Conservation (phyloP, 2,329 filamentous ascomycete species). For the Ceratocystis papillata region DNA sequence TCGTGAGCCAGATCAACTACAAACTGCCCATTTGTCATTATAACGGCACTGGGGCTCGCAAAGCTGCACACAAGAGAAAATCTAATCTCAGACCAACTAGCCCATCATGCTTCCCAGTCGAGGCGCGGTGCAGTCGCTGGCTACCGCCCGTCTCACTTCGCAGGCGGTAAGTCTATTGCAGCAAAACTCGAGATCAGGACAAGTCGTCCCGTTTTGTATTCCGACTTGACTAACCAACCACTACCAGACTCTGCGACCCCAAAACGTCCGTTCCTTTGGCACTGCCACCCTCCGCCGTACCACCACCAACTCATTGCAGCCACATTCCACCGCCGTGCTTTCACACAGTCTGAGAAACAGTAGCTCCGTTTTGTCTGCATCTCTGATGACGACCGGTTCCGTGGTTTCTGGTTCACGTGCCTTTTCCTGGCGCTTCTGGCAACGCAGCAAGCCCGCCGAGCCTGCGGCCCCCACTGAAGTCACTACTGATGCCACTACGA, state of each 20-base stretch:
- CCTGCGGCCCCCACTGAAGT: constrained; percentile 24
- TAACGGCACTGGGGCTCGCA: too few relatives aligned
- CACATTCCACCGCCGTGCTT: constrained; percentile 15
- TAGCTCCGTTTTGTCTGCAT: constrained; percentile 7
- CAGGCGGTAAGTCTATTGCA: constrained; percentile 29
- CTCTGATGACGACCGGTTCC: constrained; percentile 18
- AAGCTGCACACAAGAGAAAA: background rate
- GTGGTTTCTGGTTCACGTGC: constrained; percentile 23
- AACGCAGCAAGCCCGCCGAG: constrained; percentile 16
- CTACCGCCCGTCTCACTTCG: constrained; percentile 31
- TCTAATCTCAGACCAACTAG: background rate
- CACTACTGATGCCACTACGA: constrained; percentile 24
- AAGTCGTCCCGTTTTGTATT: background rate
- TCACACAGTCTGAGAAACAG: constrained; percentile 12
- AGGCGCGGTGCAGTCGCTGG: constrained; percentile 35
- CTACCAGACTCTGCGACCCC: constrained; percentile 16
- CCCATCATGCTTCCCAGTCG: constrained; percentile 38
- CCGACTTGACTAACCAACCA: background rate
- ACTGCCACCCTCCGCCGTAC: constrained; percentile 17
- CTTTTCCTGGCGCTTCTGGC: constrained; percentile 25
- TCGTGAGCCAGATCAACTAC: too few relatives aligned
- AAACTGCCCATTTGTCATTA: too few relatives aligned
- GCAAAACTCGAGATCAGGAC: background rate
- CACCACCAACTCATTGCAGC: constrained; percentile 15
- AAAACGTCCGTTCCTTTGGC: constrained; percentile 16